Evolutionary conservation across 2,329 filamentous ascomycete genomes (phyloP).

Genomic region (Claviceps purpurea): DNA sequence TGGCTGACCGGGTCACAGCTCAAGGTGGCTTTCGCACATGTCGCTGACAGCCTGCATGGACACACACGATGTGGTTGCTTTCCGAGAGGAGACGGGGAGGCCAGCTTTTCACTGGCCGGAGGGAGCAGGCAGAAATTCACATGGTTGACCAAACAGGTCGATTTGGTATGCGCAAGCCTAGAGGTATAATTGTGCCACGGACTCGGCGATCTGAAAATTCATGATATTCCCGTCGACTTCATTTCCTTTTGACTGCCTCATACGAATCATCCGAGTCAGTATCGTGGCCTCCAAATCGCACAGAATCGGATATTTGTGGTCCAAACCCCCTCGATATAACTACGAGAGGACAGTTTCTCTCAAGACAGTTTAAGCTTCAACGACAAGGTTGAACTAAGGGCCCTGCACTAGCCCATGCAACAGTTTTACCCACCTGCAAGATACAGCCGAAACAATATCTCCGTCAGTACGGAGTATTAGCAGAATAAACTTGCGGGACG

Average conservation of each 20-base stretch:
- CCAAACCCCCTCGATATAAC: background rate
- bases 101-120: background rate
- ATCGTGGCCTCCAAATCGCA: background rate
- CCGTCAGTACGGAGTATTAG: background rate
- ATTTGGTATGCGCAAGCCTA: background rate
- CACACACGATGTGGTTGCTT: background rate
- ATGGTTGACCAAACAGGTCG: background rate
- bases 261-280: background rate
- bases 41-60: background rate
- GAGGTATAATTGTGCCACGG: background rate
- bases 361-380: slow-evolving; percentile 2
- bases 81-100: background rate
- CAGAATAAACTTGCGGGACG: background rate
- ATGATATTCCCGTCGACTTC: background rate
- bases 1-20: background rate
- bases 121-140: background rate
- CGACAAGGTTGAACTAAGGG: background rate
- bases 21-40: background rate
- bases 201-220: background rate
- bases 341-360: background rate
- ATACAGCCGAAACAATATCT: background rate
- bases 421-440: background rate
- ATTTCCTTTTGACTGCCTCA: background rate
- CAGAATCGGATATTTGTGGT: background rate
- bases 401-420: background rate